A percentile compares a stretch with the other conserved stretches of the same genome.
Evolutionary conservation across 2,329 filamentous ascomycete genomes (phyloP).

Genomic region (Capronia americana): DNA sequence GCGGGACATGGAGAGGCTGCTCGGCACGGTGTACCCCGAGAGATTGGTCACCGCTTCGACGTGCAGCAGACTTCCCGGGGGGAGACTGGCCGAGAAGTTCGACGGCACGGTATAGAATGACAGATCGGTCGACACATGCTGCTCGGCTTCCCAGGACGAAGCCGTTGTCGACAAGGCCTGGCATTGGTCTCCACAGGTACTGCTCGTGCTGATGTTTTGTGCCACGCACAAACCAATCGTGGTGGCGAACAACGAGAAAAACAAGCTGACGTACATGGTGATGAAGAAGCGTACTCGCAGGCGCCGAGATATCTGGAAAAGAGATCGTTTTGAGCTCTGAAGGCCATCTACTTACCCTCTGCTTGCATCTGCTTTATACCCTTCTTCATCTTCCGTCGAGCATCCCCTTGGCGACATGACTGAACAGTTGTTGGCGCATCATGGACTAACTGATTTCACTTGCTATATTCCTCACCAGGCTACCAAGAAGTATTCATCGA

Average conservation of each 20-base stretch:
- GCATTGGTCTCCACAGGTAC: slow-evolving; percentile 2
- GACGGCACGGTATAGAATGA: slow-evolving; percentile 50
- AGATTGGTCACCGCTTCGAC: slow-evolving; percentile 42
- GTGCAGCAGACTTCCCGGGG: slow-evolving; percentile 50
- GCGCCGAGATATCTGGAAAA: neutral
- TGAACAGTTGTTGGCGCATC: neutral
- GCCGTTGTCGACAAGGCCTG: neutral
- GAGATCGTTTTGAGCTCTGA: neutral
- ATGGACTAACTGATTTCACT: neutral
- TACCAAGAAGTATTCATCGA: no score
- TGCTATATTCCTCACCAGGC: neutral
- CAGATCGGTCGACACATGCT: slow-evolving; percentile 45
- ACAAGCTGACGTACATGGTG: neutral
- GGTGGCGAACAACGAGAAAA: neutral
- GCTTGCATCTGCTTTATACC: neutral
- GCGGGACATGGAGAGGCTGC: slow-evolving; percentile 54
- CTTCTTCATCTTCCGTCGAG: neutral
- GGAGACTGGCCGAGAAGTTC: slow-evolving; percentile 28
- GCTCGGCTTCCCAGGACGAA: slow-evolving; percentile 35
- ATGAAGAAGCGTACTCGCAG: neutral
- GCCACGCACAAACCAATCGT: neutral
- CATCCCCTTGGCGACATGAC: neutral
- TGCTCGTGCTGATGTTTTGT: slow-evolving; percentile 1
- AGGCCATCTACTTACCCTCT: neutral
- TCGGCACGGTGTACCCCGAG: slow-evolving; percentile 54